These are phyloP conservation scores for Linnemannia elongata DNA, from an alignment of 192 early-diverging fungal genomes.

Conservation along the genomic window DNA sequence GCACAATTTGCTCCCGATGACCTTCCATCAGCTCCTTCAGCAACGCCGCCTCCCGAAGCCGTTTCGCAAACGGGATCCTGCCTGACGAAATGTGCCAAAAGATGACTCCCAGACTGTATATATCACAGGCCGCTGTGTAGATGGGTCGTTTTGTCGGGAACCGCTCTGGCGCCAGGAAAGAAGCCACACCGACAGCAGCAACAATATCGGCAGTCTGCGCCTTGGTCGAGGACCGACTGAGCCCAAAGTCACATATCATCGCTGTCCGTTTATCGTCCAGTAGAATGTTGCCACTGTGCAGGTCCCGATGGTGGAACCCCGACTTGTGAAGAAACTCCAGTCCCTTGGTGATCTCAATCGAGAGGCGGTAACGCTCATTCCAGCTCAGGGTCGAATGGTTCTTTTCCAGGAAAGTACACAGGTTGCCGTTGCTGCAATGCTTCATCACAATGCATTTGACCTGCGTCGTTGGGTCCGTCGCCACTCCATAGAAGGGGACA, in stretches of 20 bases:
- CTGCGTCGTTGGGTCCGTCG: slow-evolving; percentile 27
- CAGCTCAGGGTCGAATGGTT: slow-evolving; percentile 39
- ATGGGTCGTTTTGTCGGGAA: slow-evolving; percentile 41
- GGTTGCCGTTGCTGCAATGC: slow-evolving; percentile 51
- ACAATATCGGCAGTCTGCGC: slow-evolving; percentile 27
- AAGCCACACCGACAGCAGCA: slow-evolving; percentile 47
- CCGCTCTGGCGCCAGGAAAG: slow-evolving; percentile 48
- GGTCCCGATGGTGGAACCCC: slow-evolving; percentile 59
- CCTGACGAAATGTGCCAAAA: slow-evolving; percentile 64
- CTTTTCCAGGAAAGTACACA: slow-evolving; percentile 47
- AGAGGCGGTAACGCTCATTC: slow-evolving; percentile 51
- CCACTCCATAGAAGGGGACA: slow-evolving; percentile 50
- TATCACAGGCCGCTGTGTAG: slow-evolving; percentile 54
- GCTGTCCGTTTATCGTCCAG: slow-evolving; percentile 55
- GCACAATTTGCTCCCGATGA: slow-evolving; percentile 53
- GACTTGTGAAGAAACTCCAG: slow-evolving; percentile 59
- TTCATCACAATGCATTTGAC: slow-evolving; percentile 54
- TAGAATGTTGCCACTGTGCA: slow-evolving; percentile 62
- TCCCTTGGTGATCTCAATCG: slow-evolving; percentile 55
- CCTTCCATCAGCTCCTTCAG: slow-evolving; percentile 52
- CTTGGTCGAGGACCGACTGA: slow-evolving; percentile 45
- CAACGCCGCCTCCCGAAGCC: slow-evolving; percentile 47
- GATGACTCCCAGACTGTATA: slow-evolving; percentile 61
- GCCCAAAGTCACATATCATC: slow-evolving; percentile 56
- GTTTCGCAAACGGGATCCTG: slow-evolving; percentile 53